Base-by-base conservation (phyloP, 352 stramenopile species). In the Globisporangium paroecandrum region DNA sequence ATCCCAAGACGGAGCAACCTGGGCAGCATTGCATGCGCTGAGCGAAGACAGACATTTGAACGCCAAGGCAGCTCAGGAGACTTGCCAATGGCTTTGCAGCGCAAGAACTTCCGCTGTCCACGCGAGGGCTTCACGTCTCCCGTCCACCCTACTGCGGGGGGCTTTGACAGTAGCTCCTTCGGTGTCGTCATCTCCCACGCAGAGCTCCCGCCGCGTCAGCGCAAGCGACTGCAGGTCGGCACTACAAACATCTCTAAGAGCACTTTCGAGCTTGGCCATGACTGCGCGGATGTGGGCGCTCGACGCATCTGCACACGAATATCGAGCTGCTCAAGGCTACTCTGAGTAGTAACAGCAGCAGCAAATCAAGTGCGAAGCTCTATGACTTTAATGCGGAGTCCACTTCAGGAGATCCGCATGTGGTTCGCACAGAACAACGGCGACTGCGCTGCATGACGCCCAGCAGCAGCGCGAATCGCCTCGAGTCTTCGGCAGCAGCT, bases 191-290 rank as follows among this genome's bases (percentile, higher is more conserved):
- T 81, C 27, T 87, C 78, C 38, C 74, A 83, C 41, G 57, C 73
- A 15, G 77, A 90, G 27, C 71, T 89, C 58, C 82, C 81, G 54
- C 73, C 73, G 24, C 80, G 78, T 18, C 77, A 89, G 54, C 75
- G 80, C 65, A 89, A 89, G 60, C 75, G 87, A 8, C 54, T 93
- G n/a, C 87, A 91, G 64, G 82, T 94, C n/a, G 87, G 86, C 4
- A 68, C 75, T 5, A 94, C 84, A 0, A 94, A 94, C 61, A 64
- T 91, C 29, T 63, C 65, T 1, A 83, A 81, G 46, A 76, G 67
- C 60, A 55, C 62, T 24, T 76, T 75, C 0, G 24, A 62, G 78
- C 34, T 51, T 70, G 9, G 72, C 71, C 29, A 51, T 73, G 34
- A 64, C 62, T 32, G 25, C 5, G 77, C 70, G 6, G 62, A 38